Base-by-base conservation (phyloP, 2,329 filamentous ascomycete species). In the Phaeosphaeriaceae sp. region DNA sequence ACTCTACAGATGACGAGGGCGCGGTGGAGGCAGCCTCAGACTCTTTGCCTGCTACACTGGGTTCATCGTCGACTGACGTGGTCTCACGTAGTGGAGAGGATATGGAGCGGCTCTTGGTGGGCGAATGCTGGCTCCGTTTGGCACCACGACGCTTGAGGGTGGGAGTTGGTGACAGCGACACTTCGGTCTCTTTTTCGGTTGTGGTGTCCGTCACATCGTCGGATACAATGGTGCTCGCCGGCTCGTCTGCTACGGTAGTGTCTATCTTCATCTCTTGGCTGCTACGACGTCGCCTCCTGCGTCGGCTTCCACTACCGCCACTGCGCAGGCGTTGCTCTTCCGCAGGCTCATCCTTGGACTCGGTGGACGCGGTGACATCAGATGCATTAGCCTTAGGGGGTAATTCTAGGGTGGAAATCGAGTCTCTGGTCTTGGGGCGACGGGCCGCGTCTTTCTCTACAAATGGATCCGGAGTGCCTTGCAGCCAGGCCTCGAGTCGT, bases 401-500 rank as follows among this genome's bases (percentile, higher is more conserved):
- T 44, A 68, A 47, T 20, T 76, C 73, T 5, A 67, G 52, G 2
- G 69, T 74, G 0, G 73, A 74, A 15, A 69, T 50, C 5, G 73
- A 69, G 22, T 73, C 72, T 50, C 70, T 74, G 9, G 74, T 75
- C 48, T 56, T 60, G 48, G 60, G 62, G 53, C 66, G 64, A 45
- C 70, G 63, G 31, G 74, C 73, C 17, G 59, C 50, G 24, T 36
- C 48, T n/a, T 19, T 44, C n/a, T 85, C 83, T 48, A 81, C 59
- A 57, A 87, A 85, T 2, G 85, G 84, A 71, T 87, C 85, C 9
- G 83, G 79, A 2, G 85, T 86, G 52, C 78, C 79, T 2, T 82
- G 82, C 6, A 89, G 80, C 87, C 87, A 89, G 49, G 86, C 84
- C 72, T 89, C 85, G 24, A 89, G 83, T 48, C 85, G 85, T 52